Percentiles rank a stretch among this genome's conserved stretches.
Evolutionary conservation across 2,329 filamentous ascomycete species (phyloP).

Genomic region (Phaeosphaeriaceae sp.): DNA sequence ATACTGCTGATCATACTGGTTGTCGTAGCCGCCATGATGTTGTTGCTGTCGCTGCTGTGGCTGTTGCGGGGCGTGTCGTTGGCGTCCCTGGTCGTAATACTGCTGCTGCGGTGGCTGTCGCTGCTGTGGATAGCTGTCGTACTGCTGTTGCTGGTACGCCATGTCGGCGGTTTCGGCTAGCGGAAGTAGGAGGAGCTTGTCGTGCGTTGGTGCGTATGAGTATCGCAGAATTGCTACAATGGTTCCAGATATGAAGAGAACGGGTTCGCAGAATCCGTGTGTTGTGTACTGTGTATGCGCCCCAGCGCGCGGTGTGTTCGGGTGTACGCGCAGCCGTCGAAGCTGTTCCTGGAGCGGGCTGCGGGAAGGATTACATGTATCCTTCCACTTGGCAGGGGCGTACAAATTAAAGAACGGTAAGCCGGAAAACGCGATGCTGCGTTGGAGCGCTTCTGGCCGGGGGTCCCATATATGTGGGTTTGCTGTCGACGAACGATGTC

Average conservation of each 20-base stretch:
- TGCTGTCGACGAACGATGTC: conserved; percentile 19
- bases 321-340: background rate
- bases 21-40: conserved; percentile 37
- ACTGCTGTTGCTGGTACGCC: conserved; percentile 52
- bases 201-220: conserved; percentile 18
- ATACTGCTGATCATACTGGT: conserved; percentile 40
- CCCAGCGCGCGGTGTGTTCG: background rate
- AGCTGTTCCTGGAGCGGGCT: conserved; percentile 9
- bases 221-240: conserved; percentile 10
- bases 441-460: conserved; percentile 7
- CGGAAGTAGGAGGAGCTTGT: background rate
- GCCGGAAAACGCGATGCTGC: conserved; percentile 12
- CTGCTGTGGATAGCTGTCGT: conserved; percentile 44
- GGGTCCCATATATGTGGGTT: conserved; percentile 13
- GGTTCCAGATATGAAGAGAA: background rate
- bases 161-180: conserved; percentile 35
- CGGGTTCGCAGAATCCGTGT: background rate
- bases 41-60: conserved; percentile 32
- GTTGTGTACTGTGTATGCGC: conserved; percentile 2
- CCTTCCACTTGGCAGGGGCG: conserved; percentile 30
- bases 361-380: conserved; percentile 18
- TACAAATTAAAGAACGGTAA: conserved; percentile 25
- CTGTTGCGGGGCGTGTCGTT: conserved; percentile 12
- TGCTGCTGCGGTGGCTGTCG: conserved; percentile 44
- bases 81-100: conserved; percentile 37